phyloP scores from a whole-genome alignment of 2,329 filamentous ascomycete species.

The Arthrobotrys musiformis region DNA sequence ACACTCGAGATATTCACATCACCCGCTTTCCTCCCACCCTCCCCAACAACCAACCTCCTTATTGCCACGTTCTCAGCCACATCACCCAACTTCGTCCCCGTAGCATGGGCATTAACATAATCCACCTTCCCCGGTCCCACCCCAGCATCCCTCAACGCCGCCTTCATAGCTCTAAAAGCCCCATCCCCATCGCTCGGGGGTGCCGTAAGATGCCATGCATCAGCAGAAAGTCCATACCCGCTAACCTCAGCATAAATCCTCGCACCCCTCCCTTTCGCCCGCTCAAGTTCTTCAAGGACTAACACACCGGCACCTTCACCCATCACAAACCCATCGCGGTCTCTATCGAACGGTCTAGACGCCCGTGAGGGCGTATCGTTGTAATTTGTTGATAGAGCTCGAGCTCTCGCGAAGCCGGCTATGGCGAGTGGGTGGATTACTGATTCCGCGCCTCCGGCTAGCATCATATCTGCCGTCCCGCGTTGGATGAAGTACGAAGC shows the following conservation, averaged over 20 bases:
- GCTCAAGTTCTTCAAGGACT: slow-evolving; percentile 87
- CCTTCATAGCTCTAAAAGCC: slow-evolving; percentile 84
- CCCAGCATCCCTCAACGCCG: slow-evolving; percentile 77
- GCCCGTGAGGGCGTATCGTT: slow-evolving; percentile 77
- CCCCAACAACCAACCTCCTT: slow-evolving; percentile 77
- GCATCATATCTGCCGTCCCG: slow-evolving; percentile 92
- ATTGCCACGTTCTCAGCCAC: slow-evolving; percentile 88
- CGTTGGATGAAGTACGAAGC: slow-evolving; percentile 91
- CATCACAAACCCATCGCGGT: slow-evolving; percentile 87
- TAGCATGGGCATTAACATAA: slow-evolving; percentile 97
- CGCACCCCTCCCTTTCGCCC: slow-evolving; percentile 81
- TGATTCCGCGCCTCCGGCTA: slow-evolving; percentile 93
- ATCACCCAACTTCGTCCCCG: slow-evolving; percentile 86
- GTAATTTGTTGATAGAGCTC: slow-evolving; percentile 83
- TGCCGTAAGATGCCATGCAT: slow-evolving; percentile 93
- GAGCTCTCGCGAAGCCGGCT: slow-evolving; percentile 86
- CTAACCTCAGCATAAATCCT: slow-evolving; percentile 85
- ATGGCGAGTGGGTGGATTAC: slow-evolving; percentile 95
- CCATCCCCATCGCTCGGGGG: slow-evolving; percentile 84
- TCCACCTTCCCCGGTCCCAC: slow-evolving; percentile 77
- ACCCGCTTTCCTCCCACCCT: slow-evolving; percentile 72
- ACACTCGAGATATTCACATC: slow-evolving; percentile 89
- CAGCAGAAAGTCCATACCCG: slow-evolving; percentile 90
- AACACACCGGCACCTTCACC: slow-evolving; percentile 90
- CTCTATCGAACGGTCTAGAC: slow-evolving; percentile 86